Evolutionary conservation across 176 grass and related monocot species (phyloP), one percentile per base, ranked within the genome.

Genomic region (Zea luxurians): DNA sequence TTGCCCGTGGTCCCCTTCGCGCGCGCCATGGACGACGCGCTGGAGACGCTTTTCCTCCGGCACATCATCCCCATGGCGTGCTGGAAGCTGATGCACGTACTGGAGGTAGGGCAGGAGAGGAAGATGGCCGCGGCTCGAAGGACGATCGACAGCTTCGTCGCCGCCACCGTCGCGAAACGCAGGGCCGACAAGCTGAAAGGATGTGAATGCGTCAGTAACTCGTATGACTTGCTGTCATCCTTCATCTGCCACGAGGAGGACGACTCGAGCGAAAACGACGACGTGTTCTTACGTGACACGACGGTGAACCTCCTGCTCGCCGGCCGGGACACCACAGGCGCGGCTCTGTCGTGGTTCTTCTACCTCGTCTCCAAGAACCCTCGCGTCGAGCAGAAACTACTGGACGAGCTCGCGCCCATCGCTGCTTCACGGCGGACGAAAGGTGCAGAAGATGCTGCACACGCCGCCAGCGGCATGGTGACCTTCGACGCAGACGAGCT

Each of bases 261-360:
- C 60, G 59, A 47, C 10, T 74, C 42, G 13, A 40, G 57, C 13
- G 88, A 69, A 18, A 17, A 13, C 1, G 58, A 76, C 2, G 66
- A 89, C 57, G 84, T 64, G 75, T 89, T 87, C 62, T 9, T 97
- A 11, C 79, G 93, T 0, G 93, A 97, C 78, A 97, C 90, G 4
- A 77, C 86, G 17, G 58, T 97, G 46, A 97, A 90, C 80, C 86
- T 97, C 34, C 42, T 93, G 75, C 86, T 97, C 54, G 93, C 90
- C 38, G 93, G 93, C 9, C 84, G 93, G 13, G 93, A 97, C 73
- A 97, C 93, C 0, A 93, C 86, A 2, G 93, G 90, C 40, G 66
- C 86, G 2, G 93, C 83, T 62, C 88, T 97, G 46, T 87, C 93
- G 15, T 97, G 90, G 90, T 97, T 97, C 65, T 89, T 93, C 71